These are phyloP conservation scores for Candolleomyces aberdarensis DNA, from an alignment of 768 basidiomycete genomes.

Conservation along the genomic window DNA sequence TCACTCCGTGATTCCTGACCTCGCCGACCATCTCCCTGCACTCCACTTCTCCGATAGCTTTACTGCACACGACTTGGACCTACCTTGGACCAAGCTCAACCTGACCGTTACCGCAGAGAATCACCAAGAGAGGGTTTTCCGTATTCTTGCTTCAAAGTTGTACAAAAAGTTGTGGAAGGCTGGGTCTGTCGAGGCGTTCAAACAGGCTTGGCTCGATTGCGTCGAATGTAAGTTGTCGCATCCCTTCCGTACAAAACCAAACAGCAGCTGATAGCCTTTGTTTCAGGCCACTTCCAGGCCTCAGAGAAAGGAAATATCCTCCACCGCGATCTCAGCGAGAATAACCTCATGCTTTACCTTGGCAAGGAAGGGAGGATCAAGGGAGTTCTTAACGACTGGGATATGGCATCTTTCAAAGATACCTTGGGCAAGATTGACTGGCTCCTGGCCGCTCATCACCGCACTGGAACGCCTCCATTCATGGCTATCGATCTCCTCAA, in stretches of 20 bases:
- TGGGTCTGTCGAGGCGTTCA: constrained; percentile 19
- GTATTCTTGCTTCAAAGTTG: constrained; percentile 14
- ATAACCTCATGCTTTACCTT: constrained; percentile 25
- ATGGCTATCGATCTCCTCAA: constrained; percentile 21
- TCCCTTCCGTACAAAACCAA: not conserved
- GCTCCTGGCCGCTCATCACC: constrained; percentile 2
- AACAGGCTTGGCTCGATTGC: constrained; percentile 24
- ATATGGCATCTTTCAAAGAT: constrained; percentile 15
- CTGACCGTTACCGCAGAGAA: not conserved
- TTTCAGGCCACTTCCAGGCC: constrained; percentile 20
- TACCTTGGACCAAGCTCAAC: not conserved
- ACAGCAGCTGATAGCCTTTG: not conserved
- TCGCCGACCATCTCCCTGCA: constrained; percentile 1
- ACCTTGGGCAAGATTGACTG: not conserved
- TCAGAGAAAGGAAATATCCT: constrained; percentile 18
- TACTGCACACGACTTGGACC: not conserved
- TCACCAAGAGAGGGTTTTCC: constrained; percentile 10
- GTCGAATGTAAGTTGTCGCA: constrained; percentile 24
- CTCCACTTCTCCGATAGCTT: not conserved
- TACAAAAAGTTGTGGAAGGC: constrained; percentile 22
- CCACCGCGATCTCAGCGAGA: constrained; percentile 29
- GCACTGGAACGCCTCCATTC: constrained; percentile 27
- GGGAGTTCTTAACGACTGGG: constrained; percentile 27
- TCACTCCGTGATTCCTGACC: not conserved
- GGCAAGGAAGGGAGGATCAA: not conserved